Conservation (phyloP, 2,329 filamentous ascomycete species). For the Ophiocordyceps polyrhachis-furcata region DNA sequence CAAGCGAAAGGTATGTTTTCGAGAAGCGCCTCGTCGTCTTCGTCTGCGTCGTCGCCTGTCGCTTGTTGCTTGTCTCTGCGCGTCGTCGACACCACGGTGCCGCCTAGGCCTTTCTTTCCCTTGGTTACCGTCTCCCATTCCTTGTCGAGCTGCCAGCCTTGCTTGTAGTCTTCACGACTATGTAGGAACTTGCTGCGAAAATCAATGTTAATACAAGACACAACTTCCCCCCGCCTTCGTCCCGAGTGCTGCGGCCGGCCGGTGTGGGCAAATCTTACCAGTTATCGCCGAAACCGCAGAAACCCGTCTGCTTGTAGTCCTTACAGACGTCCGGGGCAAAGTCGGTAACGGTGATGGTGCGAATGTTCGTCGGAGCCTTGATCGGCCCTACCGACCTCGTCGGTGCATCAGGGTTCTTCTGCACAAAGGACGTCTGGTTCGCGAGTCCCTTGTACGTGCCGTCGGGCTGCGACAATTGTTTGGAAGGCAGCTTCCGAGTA, state of each 20-base stretch:
- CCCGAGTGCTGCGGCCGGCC: background rate
- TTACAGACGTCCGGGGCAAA: conserved; percentile 91
- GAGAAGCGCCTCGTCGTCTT: conserved; percentile 50
- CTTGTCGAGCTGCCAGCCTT: conserved; percentile 86
- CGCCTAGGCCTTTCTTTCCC: conserved; percentile 42
- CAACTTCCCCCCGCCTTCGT: background rate
- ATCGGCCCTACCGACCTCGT: conserved; percentile 60
- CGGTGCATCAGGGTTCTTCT: conserved; percentile 61
- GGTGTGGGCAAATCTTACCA: conserved; percentile 10
- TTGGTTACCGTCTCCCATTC: conserved; percentile 83
- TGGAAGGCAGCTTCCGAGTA: conserved; percentile 19
- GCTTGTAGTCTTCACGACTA: conserved; percentile 60
- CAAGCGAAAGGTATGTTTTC: conserved; percentile 81
- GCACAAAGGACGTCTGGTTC: conserved; percentile 55
- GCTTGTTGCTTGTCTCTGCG: conserved; percentile 21
- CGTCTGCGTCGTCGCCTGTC: conserved; percentile 19
- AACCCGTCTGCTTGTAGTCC: conserved; percentile 67
- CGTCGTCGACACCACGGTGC: conserved; percentile 42
- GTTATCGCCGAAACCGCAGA: conserved; percentile 21
- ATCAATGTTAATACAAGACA: no score
- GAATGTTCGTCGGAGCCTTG: conserved; percentile 75
- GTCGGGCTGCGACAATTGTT: conserved; percentile 23
- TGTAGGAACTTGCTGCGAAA: conserved; percentile 47
- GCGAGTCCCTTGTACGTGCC: conserved; percentile 63
- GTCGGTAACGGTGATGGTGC: conserved; percentile 78